Percentiles rank a stretch among this genome's conserved stretches.
Conservation (phyloP, 768 basidiomycete species). For the Boletus rex-veris region DNA sequence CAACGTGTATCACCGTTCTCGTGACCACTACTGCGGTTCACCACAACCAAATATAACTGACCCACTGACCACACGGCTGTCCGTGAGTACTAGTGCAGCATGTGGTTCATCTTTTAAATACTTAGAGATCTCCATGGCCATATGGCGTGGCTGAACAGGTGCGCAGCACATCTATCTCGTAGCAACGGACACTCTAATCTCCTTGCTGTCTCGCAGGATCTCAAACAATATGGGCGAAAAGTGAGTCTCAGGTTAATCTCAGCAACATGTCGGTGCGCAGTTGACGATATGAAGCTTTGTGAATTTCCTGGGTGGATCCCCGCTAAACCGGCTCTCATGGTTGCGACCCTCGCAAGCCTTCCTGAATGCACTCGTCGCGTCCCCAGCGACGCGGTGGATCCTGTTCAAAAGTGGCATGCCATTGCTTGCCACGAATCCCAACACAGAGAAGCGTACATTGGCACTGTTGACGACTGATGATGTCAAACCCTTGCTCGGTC, state of each 20-base stretch:
- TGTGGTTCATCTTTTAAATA: not conserved
- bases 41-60: slow-evolving; percentile 12
- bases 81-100: not conserved
- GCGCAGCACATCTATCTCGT: not conserved
- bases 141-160: slow-evolving; percentile 14
- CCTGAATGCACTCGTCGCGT: slow-evolving; percentile 63
- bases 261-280: not conserved
- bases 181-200: not conserved
- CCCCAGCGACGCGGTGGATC: slow-evolving; percentile 69
- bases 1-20: not conserved
- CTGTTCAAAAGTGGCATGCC: slow-evolving; percentile 74
- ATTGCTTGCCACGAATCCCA: slow-evolving; percentile 42
- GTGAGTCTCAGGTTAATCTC: slow-evolving; percentile 19
- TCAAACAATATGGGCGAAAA: slow-evolving; percentile 30
- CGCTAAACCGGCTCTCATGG: slow-evolving; percentile 81
- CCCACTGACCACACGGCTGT: not conserved
- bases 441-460: slow-evolving; percentile 37
- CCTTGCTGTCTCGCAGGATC: slow-evolving; percentile 3
- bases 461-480: slow-evolving; percentile 59
- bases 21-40: not conserved
- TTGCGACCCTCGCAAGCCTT: slow-evolving; percentile 70
- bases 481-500: slow-evolving; percentile 62
- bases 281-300: slow-evolving; percentile 34
- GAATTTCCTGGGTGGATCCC: slow-evolving; percentile 59
- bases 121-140: not conserved